A percentile compares a stretch with the other conserved stretches of the same genome.
phyloP scores from a whole-genome alignment of 106 monocot genomes.

The Dioscorea dumetorum region DNA sequence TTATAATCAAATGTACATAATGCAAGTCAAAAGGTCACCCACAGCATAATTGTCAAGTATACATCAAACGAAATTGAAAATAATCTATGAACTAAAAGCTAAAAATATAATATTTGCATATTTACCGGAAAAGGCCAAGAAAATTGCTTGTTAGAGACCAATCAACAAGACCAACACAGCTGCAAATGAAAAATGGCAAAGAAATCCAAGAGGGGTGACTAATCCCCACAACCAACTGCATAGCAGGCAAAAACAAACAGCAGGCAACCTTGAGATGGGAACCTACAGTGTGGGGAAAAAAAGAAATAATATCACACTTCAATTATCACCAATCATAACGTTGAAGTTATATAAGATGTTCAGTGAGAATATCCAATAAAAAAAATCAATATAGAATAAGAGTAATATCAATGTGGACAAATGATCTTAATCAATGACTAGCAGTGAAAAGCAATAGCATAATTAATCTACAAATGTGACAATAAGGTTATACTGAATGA shows the following conservation, averaged over 20 bases:
- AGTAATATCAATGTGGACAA: too few relatives aligned
- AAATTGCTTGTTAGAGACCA: conserved; percentile 97
- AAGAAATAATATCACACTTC: not conserved
- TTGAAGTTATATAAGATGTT: not conserved
- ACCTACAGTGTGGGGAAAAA: conserved; percentile 36
- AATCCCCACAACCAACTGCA: conserved; percentile 88
- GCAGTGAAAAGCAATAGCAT: too few relatives aligned
- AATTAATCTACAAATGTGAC: too few relatives aligned
- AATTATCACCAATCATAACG: not conserved
- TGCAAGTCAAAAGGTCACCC: not conserved
- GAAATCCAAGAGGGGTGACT: conserved; percentile 92
- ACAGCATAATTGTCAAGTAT: not conserved
- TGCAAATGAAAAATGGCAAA: conserved; percentile 84
- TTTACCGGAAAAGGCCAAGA: conserved; percentile 88
- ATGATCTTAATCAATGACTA: too few relatives aligned
- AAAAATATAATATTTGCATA: not conserved
- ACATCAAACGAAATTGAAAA: conserved; percentile 3
- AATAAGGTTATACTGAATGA: too few relatives aligned
- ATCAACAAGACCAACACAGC: conserved; percentile 94
- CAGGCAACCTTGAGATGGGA: conserved; percentile 61
- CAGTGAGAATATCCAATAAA: not conserved
- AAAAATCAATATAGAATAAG: too few relatives aligned
- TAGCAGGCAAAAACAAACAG: conserved; percentile 71
- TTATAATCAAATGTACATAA: conserved; percentile 7
- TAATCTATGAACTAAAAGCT: not conserved